Evolutionary conservation across 2,329 filamentous ascomycete species (phyloP), one percentile per base, ranked within the genome.

Genomic region (Trichoderma pleuroti): DNA sequence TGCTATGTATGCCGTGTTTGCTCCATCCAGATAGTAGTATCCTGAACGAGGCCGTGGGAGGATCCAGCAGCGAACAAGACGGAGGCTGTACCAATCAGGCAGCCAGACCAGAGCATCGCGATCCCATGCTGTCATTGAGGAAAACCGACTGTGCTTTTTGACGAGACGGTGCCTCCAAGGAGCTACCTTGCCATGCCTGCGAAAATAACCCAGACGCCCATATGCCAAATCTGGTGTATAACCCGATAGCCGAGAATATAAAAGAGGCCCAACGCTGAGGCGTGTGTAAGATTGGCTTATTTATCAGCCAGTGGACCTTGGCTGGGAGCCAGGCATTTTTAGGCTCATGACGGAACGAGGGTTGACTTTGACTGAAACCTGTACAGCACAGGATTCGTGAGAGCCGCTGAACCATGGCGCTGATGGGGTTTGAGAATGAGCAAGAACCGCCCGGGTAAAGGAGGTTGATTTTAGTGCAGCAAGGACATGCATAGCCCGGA

Each of bases 391-490:
- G 56, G 39, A 61, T 34, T 60, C 46, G 52, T 60, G 26, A 59
- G n/a, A 46, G 36, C 16, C 46, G 36, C 32, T 52, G 63, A 66
- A 39, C 49, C 14, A 52, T 60, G 65, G 65, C 65, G 65, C 28
- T 59, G 28, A 60, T 68, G 36, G 39, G 56, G 65, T 68, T 61
- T 26, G 39, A 68, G 56, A 30, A 26, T 59, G 14, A 52, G 60
- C n/a, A n/a, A 30, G 46, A 60, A 21, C 39, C 66, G 56, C 56
- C 66, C 66, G 66, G 66, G 28, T 68, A 68, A 68, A 68, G 66
- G 54, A 68, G 52, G 66, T 61, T 36, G n/a, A 18, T 34, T 7
- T 36, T 68, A 66, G 63, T 66, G 49, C 57, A 68, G 54, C 21
- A 34, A 18, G 42, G 56, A 36, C 14, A 34, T 52, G 42, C 66